phyloP scores from a whole-genome alignment of 1,139 yeast species.

The Suhomyces choctaworum region DNA sequence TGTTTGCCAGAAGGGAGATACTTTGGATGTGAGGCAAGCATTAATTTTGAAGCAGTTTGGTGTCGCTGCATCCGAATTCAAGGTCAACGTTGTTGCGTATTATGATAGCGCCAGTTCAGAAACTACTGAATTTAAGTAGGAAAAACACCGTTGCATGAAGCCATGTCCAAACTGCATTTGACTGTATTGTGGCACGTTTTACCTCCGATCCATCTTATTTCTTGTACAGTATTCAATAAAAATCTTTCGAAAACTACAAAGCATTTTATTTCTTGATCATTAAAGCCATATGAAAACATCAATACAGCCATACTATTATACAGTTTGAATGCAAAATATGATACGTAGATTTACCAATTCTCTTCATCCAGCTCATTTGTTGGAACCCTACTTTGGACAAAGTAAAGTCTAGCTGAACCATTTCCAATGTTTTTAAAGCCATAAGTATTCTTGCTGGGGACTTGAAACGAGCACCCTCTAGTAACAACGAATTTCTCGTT shows the following conservation, averaged over 20 bases:
- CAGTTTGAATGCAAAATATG: too few relatives aligned
- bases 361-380: conserved; percentile 14
- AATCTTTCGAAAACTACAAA: neutral
- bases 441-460: conserved; percentile 77
- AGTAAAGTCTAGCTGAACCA: conserved; percentile 62
- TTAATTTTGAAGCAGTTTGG: conserved; percentile 93
- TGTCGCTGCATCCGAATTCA: conserved; percentile 88
- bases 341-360: conserved; percentile 2
- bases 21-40: conserved; percentile 87
- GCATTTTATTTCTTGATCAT: neutral
- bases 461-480: conserved; percentile 76
- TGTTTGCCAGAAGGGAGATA: conserved; percentile 80
- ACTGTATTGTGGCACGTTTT: too few relatives aligned
- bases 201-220: too few relatives aligned
- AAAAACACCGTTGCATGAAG: too few relatives aligned
- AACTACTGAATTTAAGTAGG: conserved; percentile 26
- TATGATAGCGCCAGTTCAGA: conserved; percentile 58
- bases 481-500: conserved; percentile 61
- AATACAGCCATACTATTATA: too few relatives aligned
- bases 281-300: neutral
- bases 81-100: conserved; percentile 74
- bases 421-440: conserved; percentile 61
- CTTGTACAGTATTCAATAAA: conserved; percentile 7
- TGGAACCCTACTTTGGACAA: conserved; percentile 60
- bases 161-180: too few relatives aligned